These are phyloP conservation scores for Yarrowia bubula DNA, from an alignment of 805 yeast genomes.

Conservation along the genomic window DNA sequence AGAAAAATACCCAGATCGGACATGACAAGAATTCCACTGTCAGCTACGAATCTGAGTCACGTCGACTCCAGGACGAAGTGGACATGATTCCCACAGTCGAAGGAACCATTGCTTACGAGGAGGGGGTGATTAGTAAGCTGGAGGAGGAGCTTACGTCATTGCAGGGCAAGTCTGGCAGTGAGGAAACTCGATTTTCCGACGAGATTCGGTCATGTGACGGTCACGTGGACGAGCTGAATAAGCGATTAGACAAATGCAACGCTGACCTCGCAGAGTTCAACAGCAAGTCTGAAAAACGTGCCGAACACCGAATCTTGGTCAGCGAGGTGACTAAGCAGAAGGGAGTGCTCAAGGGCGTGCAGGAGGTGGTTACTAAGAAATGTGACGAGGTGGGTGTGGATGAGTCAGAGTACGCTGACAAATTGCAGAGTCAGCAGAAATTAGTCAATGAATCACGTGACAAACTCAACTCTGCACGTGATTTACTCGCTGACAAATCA, in stretches of 20 bases:
- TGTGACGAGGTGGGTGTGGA: not conserved
- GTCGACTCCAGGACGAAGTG: conserved; percentile 4
- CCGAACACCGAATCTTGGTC: not conserved
- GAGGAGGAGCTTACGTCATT: not conserved
- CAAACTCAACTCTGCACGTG: not conserved
- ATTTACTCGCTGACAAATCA: not conserved
- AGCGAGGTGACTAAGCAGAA: not conserved
- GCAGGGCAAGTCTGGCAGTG: not conserved
- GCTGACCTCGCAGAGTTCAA: conserved; percentile 13
- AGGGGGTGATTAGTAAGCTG: not conserved
- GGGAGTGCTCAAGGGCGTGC: no score
- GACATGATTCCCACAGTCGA: conserved; percentile 13
- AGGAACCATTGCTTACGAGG: conserved; percentile 15
- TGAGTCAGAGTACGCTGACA: not conserved
- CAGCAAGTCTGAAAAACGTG: conserved; percentile 10
- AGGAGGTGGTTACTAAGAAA: not conserved
- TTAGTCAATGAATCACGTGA: not conserved
- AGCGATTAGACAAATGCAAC: conserved; percentile 10
- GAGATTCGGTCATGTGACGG: not conserved
- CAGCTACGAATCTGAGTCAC: not conserved
- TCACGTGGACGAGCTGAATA: not conserved
- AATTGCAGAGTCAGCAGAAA: not conserved
- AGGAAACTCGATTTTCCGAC: not conserved
- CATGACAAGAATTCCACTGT: not conserved
- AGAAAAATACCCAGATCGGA: not conserved